Conservation (phyloP, 1,139 yeast genomes). For the Waltiozyma sp. region DNA sequence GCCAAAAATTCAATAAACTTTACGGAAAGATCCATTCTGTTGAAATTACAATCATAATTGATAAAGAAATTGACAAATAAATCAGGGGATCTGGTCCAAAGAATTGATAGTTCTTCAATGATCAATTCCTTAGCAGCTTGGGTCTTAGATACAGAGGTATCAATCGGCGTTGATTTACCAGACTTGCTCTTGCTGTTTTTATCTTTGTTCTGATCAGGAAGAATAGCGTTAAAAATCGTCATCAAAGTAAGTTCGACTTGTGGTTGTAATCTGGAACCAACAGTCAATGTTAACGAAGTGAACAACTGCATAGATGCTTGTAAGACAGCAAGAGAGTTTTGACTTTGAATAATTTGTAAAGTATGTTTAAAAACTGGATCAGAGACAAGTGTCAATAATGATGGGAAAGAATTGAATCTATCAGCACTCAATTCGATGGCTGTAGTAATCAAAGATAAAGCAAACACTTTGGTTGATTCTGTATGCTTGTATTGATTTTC, state of each 20-base stretch:
- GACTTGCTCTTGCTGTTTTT: slow-evolving; percentile 9
- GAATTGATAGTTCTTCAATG: slow-evolving; percentile 71
- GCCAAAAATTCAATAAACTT: slow-evolving; percentile 62
- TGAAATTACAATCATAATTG: slow-evolving; percentile 86
- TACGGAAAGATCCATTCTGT: slow-evolving; percentile 70
- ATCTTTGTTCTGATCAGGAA: slow-evolving; percentile 26
- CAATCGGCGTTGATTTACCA: slow-evolving; percentile 17
- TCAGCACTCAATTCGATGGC: slow-evolving; percentile 78
- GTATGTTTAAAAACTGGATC: slow-evolving; percentile 78
- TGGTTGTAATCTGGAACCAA: slow-evolving; percentile 47
- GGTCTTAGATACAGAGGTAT: slow-evolving; percentile 19
- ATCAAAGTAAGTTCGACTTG: slow-evolving; percentile 60
- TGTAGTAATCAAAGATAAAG: slow-evolving; percentile 62
- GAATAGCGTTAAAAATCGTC: slow-evolving; percentile 44
- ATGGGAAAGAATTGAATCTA: slow-evolving; percentile 53
- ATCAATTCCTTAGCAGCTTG: slow-evolving; percentile 64
- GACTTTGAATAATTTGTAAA: slow-evolving; percentile 68
- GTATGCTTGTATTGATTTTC: slow-evolving; percentile 76
- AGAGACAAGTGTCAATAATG: slow-evolving; percentile 56
- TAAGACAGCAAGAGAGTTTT: slow-evolving; percentile 50
- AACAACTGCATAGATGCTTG: slow-evolving; percentile 71
- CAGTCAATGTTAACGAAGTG: slow-evolving; percentile 49
- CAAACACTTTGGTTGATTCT: slow-evolving; percentile 78
- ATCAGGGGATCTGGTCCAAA: slow-evolving; percentile 75
- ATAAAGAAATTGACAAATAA: slow-evolving; percentile 71